Evolutionary conservation across 805 yeast genomes (phyloP), one percentile per base, ranked within the genome.

Genomic region (Saccharomyces eubayanus): DNA sequence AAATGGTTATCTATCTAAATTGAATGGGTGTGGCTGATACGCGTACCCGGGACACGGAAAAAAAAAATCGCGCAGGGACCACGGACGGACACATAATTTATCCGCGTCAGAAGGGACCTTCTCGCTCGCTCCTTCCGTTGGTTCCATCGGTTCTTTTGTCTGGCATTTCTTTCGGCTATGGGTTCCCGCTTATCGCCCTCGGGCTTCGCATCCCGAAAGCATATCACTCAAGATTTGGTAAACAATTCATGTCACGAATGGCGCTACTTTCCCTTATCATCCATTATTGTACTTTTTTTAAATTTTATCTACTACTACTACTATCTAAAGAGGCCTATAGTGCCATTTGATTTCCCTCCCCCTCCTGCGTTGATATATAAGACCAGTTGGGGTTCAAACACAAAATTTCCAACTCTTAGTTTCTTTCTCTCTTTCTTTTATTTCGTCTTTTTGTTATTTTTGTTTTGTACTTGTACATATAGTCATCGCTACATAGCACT

Each of bases 151-250:
- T 6, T 36, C 24, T 36, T 36, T 16, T 16, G 5, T 16, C 16
- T 16, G 11, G n/a, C 5, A 36, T n/a, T 16, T 8, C 24, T 36
- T 16, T 16, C 43, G 43, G 43, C 43, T 6, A 51, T 12, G 53
- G 54, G 14, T 57, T 50, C 28, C 43, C 43, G 43, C 24, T 36
- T 36, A 36, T 16, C 43, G 9, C 30, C 31, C 45, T 51, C 54
- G 52, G 52, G 30, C 27, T 47, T 50, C 51, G 48, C 43, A 16
- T 50, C 48, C 58, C 56, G 56, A 47, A n/a, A 31, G 41, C 31
- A 29, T 29, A 31, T 55, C 58, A 56, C 56, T 28, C 30, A 12
- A 41, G 47, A 36, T n/a, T 16, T 36, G 24, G 24, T 36, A 36
- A 36, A 36, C 43, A 36, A 4, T 36, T 16, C 2, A 36, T 16